phyloP scores from a whole-genome alignment of 1,284 basidiomycete species.

The Exsudoporus floridanus region DNA sequence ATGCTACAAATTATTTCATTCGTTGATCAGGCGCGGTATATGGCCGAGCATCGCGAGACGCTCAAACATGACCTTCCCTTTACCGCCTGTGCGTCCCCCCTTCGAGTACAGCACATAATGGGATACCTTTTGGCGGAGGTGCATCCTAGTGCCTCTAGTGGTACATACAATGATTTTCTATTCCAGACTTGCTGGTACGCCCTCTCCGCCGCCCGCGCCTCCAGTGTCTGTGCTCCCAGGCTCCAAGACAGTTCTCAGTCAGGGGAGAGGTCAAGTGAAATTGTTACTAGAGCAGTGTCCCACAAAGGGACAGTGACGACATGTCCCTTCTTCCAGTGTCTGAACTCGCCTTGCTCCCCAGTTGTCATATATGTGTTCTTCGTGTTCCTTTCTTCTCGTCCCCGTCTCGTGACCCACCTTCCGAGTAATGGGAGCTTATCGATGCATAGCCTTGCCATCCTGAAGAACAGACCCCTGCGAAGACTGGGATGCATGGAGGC shows the following conservation, averaged over 20 bases:
- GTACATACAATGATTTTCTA: slow-evolving; percentile 49
- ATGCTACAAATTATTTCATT: no score
- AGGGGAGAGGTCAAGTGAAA: slow-evolving; percentile 69
- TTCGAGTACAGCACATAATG: slow-evolving; percentile 18
- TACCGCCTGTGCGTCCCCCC: slow-evolving; percentile 32
- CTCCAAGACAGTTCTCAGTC: slow-evolving; percentile 56
- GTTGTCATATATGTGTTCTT: slow-evolving; percentile 66
- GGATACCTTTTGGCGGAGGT: slow-evolving; percentile 55
- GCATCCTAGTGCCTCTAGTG: slow-evolving; percentile 44
- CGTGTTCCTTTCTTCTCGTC: slow-evolving; percentile 73
- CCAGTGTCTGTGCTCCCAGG: slow-evolving; percentile 64
- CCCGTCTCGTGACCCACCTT: slow-evolving; percentile 85
- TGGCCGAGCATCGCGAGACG: slow-evolving; percentile 84
- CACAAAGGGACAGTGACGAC: slow-evolving; percentile 19
- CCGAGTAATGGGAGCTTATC: slow-evolving; percentile 93
- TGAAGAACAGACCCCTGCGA: slow-evolving; percentile 71
- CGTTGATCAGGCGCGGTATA: slow-evolving; percentile 46
- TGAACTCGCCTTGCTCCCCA: slow-evolving; percentile 54
- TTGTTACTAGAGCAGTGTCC: slow-evolving; percentile 27
- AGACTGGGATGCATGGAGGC: slow-evolving; percentile 49
- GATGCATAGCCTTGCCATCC: slow-evolving; percentile 98
- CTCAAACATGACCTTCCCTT: slow-evolving; percentile 75
- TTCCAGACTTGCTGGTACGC: slow-evolving; percentile 53
- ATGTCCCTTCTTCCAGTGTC: slow-evolving; percentile 62
- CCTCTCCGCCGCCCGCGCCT: slow-evolving; percentile 60